Evolutionary conservation across 768 basidiomycete genomes (phyloP).

Genomic region (Pisolithus microcarpus): DNA sequence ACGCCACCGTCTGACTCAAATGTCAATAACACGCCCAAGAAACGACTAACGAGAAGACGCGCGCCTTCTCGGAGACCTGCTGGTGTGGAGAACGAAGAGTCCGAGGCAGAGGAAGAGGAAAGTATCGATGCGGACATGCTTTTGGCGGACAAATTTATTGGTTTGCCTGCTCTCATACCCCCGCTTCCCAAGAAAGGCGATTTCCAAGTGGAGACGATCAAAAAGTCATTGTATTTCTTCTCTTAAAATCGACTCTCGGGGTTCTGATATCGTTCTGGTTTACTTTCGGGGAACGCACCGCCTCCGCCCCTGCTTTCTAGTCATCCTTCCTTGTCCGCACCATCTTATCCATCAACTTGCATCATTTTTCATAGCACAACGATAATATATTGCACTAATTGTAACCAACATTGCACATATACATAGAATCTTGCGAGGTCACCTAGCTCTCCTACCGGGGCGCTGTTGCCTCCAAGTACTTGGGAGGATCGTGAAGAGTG

Average conservation of each 20-base stretch:
- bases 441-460: too few relatives aligned
- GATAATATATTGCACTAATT: background rate
- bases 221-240: conserved; percentile 87
- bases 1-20: background rate
- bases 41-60: background rate
- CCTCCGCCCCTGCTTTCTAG: background rate
- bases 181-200: conserved; percentile 77
- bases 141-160: conserved; percentile 56
- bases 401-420: background rate
- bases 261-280: background rate
- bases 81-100: background rate
- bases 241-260: conserved; percentile 43
- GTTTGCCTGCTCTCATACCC: conserved; percentile 68
- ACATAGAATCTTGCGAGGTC: too few relatives aligned
- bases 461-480: too few relatives aligned
- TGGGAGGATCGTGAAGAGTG: too few relatives aligned
- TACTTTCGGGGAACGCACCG: background rate
- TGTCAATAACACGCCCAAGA: background rate
- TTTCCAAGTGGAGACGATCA: conserved; percentile 80
- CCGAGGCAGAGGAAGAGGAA: conserved; percentile 15
- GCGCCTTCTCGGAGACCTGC: background rate
- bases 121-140: conserved; percentile 20
- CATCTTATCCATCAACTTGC: background rate
- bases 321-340: background rate
- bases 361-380: background rate